Evolutionary conservation across 495 filamentous ascomycete species (phyloP).

Genomic region (Chlorociboria aeruginascens): DNA sequence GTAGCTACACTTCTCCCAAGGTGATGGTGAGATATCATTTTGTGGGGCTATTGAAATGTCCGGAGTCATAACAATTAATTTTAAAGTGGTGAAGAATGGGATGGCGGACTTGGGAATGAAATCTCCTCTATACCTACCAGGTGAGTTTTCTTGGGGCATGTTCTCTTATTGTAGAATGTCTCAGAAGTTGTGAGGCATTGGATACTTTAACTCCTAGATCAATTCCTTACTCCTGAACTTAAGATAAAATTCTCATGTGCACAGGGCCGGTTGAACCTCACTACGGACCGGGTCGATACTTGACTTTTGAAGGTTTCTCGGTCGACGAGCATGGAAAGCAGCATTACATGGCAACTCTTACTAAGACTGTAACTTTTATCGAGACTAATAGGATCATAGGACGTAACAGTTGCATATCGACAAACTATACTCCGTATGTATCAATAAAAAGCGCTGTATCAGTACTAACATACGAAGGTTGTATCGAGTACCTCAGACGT

Average conservation of each 20-base stretch:
- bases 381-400: conserved; percentile 19
- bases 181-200: too few species aligned
- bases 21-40: conserved; percentile 77
- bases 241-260: too few species aligned
- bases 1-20: conserved; percentile 17
- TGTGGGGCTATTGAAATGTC: conserved; percentile 98
- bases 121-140: conserved; percentile 73
- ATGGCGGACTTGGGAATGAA: conserved; percentile 69
- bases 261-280: conserved; percentile 79
- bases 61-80: conserved; percentile 83
- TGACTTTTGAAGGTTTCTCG: conserved; percentile 92
- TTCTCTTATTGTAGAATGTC: too few species aligned
- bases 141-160: too few species aligned
- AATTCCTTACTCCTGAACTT: too few species aligned
- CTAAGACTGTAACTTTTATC: conserved; percentile 55
- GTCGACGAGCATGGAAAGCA: conserved; percentile 84
- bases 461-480: conserved; percentile 10
- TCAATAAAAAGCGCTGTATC: not conserved
- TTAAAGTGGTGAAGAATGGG: conserved; percentile 78
- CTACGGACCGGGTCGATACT: conserved; percentile 72
- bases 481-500: conserved; percentile 75
- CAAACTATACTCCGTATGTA: conserved; percentile 59
- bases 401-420: conserved; percentile 84
- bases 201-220: too few species aligned
- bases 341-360: not conserved